These are phyloP conservation scores for Diaporthe longicolla DNA, from an alignment of 2,329 filamentous ascomycete genomes.

Conservation along the genomic window DNA sequence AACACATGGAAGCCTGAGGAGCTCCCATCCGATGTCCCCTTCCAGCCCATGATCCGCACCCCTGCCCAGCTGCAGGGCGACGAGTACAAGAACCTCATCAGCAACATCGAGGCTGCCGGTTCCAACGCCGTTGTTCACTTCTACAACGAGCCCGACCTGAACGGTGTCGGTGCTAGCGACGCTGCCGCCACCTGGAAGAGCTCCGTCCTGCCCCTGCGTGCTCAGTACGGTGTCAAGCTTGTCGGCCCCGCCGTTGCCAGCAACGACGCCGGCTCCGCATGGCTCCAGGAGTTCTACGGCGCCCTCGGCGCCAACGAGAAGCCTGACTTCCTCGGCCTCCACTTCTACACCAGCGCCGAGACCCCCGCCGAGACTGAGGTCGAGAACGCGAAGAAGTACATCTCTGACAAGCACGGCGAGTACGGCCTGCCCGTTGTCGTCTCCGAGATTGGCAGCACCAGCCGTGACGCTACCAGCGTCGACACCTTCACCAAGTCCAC, in stretches of 20 bases:
- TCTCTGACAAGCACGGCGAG: conserved; percentile 53
- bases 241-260: conserved; percentile 56
- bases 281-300: conserved; percentile 59
- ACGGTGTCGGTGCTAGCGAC: conserved; percentile 51
- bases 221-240: conserved; percentile 50
- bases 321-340: conserved; percentile 59
- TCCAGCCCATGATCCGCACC: conserved; percentile 59
- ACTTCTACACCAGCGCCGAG: conserved; percentile 57
- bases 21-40: conserved; percentile 52
- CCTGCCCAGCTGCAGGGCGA: conserved; percentile 53
- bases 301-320: conserved; percentile 48
- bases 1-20: conserved; percentile 58
- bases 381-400: conserved; percentile 53
- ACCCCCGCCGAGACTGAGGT: conserved; percentile 50
- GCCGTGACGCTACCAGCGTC: conserved; percentile 54
- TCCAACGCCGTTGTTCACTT: conserved; percentile 56
- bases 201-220: conserved; percentile 53
- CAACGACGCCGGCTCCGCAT: conserved; percentile 55
- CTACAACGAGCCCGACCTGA: conserved; percentile 62
- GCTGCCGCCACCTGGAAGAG: conserved; percentile 56
- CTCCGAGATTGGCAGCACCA: conserved; percentile 58
- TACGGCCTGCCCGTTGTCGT: conserved; percentile 55
- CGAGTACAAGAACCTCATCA: conserved; percentile 54
- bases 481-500: conserved; percentile 55
- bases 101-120: conserved; percentile 42